phyloP scores from a whole-genome alignment of 1,139 yeast genomes.

The Sugiyamaella sp. region DNA sequence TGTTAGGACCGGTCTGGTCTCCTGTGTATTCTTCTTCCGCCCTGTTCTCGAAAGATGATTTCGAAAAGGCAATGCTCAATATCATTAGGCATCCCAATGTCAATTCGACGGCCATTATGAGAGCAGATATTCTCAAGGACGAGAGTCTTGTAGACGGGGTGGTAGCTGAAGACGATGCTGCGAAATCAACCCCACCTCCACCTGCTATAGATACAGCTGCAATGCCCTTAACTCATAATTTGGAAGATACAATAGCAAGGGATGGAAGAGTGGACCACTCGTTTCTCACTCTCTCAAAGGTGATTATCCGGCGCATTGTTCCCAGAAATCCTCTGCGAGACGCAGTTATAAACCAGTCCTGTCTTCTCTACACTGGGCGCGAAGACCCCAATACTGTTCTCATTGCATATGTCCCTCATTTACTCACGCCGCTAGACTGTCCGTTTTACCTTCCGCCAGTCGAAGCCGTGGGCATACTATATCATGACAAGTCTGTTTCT shows the following conservation, averaged over 20 bases:
- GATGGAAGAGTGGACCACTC: constrained; percentile 46
- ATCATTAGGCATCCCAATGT: constrained; percentile 85
- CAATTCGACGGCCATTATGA: constrained; percentile 84
- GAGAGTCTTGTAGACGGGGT: constrained; percentile 9
- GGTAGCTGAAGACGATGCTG: not conserved
- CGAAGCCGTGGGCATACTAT: constrained; percentile 74
- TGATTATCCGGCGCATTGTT: constrained; percentile 74
- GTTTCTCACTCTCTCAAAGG: constrained; percentile 48
- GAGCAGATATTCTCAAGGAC: constrained; percentile 81
- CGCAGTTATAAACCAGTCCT: constrained; percentile 80
- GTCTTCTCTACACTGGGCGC: constrained; percentile 51
- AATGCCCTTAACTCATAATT: constrained; percentile 43
- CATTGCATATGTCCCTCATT: constrained; percentile 76
- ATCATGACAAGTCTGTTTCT: constrained; percentile 56
- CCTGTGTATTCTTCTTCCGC: constrained; percentile 37
- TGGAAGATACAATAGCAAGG: constrained; percentile 60
- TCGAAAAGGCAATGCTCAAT: constrained; percentile 76
- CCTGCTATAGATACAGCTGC: constrained; percentile 40
- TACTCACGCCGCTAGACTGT: constrained; percentile 46
- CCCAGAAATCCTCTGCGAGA: constrained; percentile 92
- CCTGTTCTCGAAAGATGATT: constrained; percentile 50
- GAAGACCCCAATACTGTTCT: constrained; percentile 45
- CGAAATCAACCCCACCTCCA: constrained; percentile 34
- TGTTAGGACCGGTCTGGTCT: constrained; percentile 69
- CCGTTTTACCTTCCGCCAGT: constrained; percentile 92